Conservation (phyloP, 2,329 filamentous ascomycete genomes). For the Epicoccum nigrum region DNA sequence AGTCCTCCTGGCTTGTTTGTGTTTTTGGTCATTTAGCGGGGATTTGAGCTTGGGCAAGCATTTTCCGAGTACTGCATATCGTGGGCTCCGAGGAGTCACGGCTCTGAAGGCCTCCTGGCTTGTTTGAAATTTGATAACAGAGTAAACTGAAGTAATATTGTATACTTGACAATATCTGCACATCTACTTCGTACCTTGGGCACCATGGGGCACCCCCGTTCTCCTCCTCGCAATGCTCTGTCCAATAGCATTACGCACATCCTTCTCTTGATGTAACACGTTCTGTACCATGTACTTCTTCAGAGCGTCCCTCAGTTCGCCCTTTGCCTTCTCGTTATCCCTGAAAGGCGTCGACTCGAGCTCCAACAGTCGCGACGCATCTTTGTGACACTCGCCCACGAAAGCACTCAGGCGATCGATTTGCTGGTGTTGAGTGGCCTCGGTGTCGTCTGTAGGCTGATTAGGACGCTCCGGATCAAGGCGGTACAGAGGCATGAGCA, state of each 20-base stretch:
- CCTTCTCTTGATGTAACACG: slow-evolving; percentile 72
- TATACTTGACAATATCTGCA: not conserved
- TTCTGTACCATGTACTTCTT: slow-evolving; percentile 89
- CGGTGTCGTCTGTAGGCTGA: slow-evolving; percentile 34
- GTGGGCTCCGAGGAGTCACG: too few species aligned
- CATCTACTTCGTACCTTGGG: slow-evolving; percentile 41
- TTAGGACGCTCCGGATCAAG: slow-evolving; percentile 32
- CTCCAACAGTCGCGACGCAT: slow-evolving; percentile 72
- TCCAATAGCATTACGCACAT: slow-evolving; percentile 80
- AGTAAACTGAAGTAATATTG: not conserved
- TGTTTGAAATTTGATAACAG: too few species aligned
- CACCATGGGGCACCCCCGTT: slow-evolving; percentile 66
- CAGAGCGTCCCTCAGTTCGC: slow-evolving; percentile 71
- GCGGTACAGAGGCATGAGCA: slow-evolving; percentile 45
- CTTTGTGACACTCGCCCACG: slow-evolving; percentile 67
- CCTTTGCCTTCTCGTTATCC: slow-evolving; percentile 67
- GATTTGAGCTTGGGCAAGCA: too few species aligned
- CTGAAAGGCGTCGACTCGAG: slow-evolving; percentile 83
- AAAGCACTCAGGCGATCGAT: slow-evolving; percentile 70
- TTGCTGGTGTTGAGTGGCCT: slow-evolving; percentile 59
- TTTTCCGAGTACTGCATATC: too few species aligned
- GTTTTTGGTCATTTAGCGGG: too few species aligned
- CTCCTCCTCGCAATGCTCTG: slow-evolving; percentile 68
- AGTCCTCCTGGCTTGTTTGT: too few species aligned
- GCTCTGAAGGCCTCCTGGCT: too few species aligned